Conservation (phyloP, 306 rosid genomes). For the Amphicarpaea edgeworthii region DNA sequence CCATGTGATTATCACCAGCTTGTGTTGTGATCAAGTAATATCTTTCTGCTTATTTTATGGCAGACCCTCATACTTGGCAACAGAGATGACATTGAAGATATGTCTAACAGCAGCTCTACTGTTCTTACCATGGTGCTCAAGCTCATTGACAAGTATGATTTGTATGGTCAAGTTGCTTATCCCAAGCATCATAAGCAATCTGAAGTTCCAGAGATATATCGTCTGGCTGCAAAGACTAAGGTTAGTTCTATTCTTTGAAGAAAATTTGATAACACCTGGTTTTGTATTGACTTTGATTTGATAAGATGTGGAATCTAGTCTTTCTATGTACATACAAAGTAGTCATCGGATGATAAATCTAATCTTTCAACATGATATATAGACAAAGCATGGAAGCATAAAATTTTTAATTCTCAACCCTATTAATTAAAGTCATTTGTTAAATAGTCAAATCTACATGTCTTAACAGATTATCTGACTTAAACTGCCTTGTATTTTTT, state of each 20-base stretch:
- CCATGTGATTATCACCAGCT: neutral
- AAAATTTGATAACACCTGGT: neutral
- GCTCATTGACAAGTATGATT: conserved; percentile 80
- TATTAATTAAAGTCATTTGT: conserved; percentile 1
- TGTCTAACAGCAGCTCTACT: conserved; percentile 69
- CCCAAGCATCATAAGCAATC: conserved; percentile 92
- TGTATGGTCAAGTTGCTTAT: conserved; percentile 86
- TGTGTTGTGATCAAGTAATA: conserved; percentile 2
- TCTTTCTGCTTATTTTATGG: conserved; percentile 42
- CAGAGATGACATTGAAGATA: conserved; percentile 82
- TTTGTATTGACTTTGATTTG: conserved; percentile 11
- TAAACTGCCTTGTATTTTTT: conserved; percentile 4
- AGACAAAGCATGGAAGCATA: conserved; percentile 4
- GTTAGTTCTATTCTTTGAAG: conserved; percentile 51
- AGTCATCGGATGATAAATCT: neutral
- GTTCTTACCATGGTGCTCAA: conserved; percentile 75
- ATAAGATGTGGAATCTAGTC: neutral
- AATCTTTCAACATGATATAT: conserved; percentile 7
- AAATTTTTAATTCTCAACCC: neutral
- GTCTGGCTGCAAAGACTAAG: conserved; percentile 88
- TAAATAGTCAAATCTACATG: neutral
- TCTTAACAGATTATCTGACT: neutral
- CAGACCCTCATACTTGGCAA: conserved; percentile 88
- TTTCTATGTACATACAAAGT: neutral
- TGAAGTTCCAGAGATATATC: conserved; percentile 80